Base-by-base conservation (phyloP, 1,284 basidiomycete species). In the Malassezia slooffiae region DNA sequence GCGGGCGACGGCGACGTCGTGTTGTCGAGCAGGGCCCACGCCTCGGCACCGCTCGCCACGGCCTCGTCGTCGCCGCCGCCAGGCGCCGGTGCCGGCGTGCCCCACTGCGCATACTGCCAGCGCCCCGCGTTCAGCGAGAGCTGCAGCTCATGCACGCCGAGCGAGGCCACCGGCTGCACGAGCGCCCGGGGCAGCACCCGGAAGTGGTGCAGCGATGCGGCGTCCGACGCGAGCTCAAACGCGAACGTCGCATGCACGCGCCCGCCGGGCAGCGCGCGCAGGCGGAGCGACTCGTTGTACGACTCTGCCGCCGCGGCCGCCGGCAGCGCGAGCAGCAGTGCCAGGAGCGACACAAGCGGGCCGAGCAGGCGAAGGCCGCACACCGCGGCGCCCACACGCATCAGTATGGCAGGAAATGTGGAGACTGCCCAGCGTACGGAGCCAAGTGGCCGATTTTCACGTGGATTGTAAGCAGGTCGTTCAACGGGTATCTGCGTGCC, bases 81-180 rank as follows among this genome's bases (percentile, higher is more conserved):
- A 23, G 26, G 27, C 11, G 24, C 27, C 17, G 10, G 45, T 45
- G 27, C 47, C 20, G n/a, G 66, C 52, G 13, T 44, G 3, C 64
- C 62, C 82, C 88, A 91, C n/a, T 76, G 71, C 26, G 78, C 76
- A 62, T 89, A 88, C 62, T 84, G 78, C 90, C 90, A 95, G 53
- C 81, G 81, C 8, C 90, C 90, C 9, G 86, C 80, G 50, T 88
- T 90, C 43, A 95, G 76, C 10, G 60, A 80, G 1, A 96, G 77
- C 55, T 89, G 84, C 12, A 95, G 75, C 57, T 91, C 86, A 0
- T 83, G 80, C 17, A 90, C 80, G 1, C 81, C 79, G 65, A 86
- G 83, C 64, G 83, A 79, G 45, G 82, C 79, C 19, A 93, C 74
- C 15, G 93, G 81, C 64, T 93, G 83, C 3, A 89, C 81, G 13